Evolutionary conservation across 2,329 filamentous ascomycete genomes (phyloP).

Genomic region (Dichotomopilus funicola): DNA sequence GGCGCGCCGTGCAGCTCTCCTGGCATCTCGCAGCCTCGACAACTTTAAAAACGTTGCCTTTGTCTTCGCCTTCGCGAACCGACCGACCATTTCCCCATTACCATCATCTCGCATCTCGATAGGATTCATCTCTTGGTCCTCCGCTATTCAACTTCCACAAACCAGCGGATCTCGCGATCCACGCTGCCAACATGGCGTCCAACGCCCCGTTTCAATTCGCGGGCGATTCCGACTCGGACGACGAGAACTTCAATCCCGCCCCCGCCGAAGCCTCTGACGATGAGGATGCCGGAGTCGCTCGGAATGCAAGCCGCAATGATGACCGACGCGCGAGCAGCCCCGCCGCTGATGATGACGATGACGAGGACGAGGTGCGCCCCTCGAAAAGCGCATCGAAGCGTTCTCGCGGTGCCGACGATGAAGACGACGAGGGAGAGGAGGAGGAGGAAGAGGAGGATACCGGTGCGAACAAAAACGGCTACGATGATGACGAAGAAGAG

Average conservation of each 20-base stretch:
- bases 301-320: constrained; percentile 1
- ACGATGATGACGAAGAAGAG: constrained; percentile 42
- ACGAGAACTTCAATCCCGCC: constrained; percentile 83
- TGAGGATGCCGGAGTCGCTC: constrained; percentile 45
- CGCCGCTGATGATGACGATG: constrained; percentile 38
- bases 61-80: constrained; percentile 1
- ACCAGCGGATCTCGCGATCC: not conserved
- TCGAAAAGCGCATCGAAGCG: constrained; percentile 20
- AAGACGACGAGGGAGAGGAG: constrained; percentile 29
- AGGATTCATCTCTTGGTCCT: not conserved
- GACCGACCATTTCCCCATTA: not conserved
- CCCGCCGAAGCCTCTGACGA: constrained; percentile 68
- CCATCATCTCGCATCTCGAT: not conserved
- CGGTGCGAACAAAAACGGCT: constrained; percentile 36
- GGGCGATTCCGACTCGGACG: constrained; percentile 67
- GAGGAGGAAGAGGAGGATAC: constrained; percentile 34
- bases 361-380: constrained; percentile 34
- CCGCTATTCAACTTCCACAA: not conserved
- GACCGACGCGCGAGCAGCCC: constrained; percentile 39
- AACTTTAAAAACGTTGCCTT: constrained; percentile 6
- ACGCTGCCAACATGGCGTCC: constrained; percentile 38
- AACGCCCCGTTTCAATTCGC: constrained; percentile 40
- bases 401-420: constrained; percentile 31
- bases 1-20: constrained; percentile 2
- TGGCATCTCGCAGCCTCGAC: constrained; percentile 7